These are phyloP conservation scores for Rhizophagus sp. DNA, from an alignment of 192 early-diverging fungal genomes.

Conservation along the genomic window DNA sequence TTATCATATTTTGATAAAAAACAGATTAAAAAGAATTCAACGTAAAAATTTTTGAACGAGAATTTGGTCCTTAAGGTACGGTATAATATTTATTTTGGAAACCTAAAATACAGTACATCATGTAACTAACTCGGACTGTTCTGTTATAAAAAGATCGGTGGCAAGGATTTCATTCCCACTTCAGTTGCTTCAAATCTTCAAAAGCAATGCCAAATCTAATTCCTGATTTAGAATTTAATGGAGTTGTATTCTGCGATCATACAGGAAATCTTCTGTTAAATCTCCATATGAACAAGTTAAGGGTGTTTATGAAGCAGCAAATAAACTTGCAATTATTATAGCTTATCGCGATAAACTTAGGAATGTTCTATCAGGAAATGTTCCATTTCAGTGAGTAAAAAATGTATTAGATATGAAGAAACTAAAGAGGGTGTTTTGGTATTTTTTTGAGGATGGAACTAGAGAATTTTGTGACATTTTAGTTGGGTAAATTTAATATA, in stretches of 20 bases:
- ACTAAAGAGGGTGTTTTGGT: slow-evolving; percentile 7
- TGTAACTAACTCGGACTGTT: too few relatives aligned
- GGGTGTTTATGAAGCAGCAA: neutral
- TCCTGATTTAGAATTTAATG: neutral
- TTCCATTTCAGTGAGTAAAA: too few relatives aligned
- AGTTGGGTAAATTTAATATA: neutral
- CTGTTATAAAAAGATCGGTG: too few relatives aligned
- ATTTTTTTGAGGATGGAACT: slow-evolving; percentile 5
- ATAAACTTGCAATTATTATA: too few relatives aligned
- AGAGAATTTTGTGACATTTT: slow-evolving; percentile 6
- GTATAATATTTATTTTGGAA: too few relatives aligned
- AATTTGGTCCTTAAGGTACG: too few relatives aligned
- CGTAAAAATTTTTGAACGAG: too few relatives aligned
- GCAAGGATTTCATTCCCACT: too few relatives aligned
- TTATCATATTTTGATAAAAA: too few relatives aligned
- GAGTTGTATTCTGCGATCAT: neutral
- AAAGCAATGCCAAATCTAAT: neutral
- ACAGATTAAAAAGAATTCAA: too few relatives aligned
- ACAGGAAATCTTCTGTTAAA: neutral
- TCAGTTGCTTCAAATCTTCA: neutral
- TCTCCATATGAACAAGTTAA: neutral
- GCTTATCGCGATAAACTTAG: neutral
- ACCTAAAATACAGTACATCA: too few relatives aligned
- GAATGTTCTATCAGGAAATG: neutral
- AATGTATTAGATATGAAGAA: slow-evolving; percentile 1